These are phyloP conservation scores for Stromatinia cepivora DNA, from an alignment of 2,329 filamentous ascomycete genomes.

Conservation along the genomic window DNA sequence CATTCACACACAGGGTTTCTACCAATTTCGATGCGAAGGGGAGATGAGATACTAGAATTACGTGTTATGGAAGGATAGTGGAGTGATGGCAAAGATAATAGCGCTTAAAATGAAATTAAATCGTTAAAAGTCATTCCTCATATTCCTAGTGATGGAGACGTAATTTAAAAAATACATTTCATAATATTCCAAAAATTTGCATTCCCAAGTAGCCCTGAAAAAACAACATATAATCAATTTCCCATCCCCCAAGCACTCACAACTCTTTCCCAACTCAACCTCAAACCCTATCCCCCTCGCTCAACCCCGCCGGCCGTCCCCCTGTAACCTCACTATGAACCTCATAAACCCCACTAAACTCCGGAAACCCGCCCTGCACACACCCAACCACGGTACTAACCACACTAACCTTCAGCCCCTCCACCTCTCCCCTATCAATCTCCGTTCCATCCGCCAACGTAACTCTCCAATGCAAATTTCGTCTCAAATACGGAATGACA, in stretches of 20 bases:
- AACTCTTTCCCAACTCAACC: background rate
- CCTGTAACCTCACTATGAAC: slow-evolving; percentile 37
- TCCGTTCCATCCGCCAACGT: slow-evolving; percentile 33
- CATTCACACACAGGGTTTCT: no score
- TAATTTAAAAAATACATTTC: background rate
- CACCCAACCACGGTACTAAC: slow-evolving; percentile 35
- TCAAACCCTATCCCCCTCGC: slow-evolving; percentile 20
- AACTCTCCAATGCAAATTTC: slow-evolving; percentile 40
- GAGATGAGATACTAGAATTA: no score
- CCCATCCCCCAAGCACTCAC: background rate
- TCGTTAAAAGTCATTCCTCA: background rate
- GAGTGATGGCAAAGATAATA: no score
- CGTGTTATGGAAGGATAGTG: no score
- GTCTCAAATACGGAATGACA: slow-evolving; percentile 40
- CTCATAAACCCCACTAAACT: slow-evolving; percentile 37
- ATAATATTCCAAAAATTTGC: no score
- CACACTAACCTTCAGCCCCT: slow-evolving; percentile 37
- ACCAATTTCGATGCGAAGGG: no score
- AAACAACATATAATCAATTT: background rate
- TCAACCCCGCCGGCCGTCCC: slow-evolving; percentile 33
- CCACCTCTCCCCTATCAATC: slow-evolving; percentile 32
- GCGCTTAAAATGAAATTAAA: background rate
- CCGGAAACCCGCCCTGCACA: slow-evolving; percentile 30
- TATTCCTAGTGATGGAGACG: background rate
- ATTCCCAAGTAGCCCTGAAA: background rate